Base-by-base conservation (phyloP, 305 asterid species). In the Nicotiana rustica region DNA sequence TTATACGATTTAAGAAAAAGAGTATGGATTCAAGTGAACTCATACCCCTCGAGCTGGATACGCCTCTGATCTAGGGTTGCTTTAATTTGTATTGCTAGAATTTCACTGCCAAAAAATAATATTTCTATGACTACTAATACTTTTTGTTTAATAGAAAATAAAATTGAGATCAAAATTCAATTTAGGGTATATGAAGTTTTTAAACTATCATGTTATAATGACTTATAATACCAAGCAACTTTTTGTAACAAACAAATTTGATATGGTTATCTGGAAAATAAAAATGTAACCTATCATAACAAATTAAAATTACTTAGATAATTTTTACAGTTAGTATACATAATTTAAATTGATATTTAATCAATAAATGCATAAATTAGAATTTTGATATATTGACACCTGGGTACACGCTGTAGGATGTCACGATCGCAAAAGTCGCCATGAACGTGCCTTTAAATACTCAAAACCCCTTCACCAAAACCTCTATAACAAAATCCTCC, bases 381-480 rank as follows among this genome's bases (percentile, higher is more conserved):
- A 18, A 60, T 73, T 70, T 12, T 3, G 13, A 21, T n/a, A 71
- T 71, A 2, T 5, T 47, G 79, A 73, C 78, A 49, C 64, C 79
- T 7, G 1, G 78, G 38, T 35, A n/a, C 44, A 49, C 56, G 79
- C 8, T 49, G 79, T 49, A 73, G 79, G 79, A 49, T 1, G 25
- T 9, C 10, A 10, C 21, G 19, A 31, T 67, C 36, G 75, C 15
- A 75, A 49, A 73, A 52, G 64, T 52, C 79, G 29, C 65, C 15
- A 47, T 61, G 31, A 19, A 19, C 15, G 67, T 19, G 21, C 65
- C 25, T 59, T 70, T 44, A 70, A 70, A 73, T 47, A 73, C 79
- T 21, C 8, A 21, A 25, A 47, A 21, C 38, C 44, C 18, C 79
- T 17, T 19, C 21, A 44, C n/a, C 19, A 59, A 59, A 59, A 17